Percentiles rank a stretch among this genome's conserved stretches.
Conservation (phyloP, 1,139 yeast genomes). For the Suhomyces chickasaworum region DNA sequence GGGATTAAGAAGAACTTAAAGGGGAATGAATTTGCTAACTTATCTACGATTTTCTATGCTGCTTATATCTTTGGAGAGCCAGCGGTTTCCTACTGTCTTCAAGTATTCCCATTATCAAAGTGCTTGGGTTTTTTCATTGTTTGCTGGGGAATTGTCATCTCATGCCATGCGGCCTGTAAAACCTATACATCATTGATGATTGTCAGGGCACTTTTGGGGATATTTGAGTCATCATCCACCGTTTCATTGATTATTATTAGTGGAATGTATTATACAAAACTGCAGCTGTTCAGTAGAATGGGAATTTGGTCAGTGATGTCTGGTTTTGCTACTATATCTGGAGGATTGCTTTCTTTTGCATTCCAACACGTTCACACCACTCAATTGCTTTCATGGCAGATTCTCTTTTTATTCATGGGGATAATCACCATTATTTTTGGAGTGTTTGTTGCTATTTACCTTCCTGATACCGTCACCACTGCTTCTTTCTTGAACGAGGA, state of each 20-base stretch:
- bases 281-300: constrained; percentile 25
- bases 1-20: constrained; percentile 43
- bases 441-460: constrained; percentile 21
- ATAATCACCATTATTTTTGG: constrained; percentile 38
- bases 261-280: constrained; percentile 43
- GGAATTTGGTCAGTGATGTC: constrained; percentile 34
- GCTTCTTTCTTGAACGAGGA: constrained; percentile 42
- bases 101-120: constrained; percentile 42
- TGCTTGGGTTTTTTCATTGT: constrained; percentile 39
- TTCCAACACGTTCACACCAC: constrained; percentile 40
- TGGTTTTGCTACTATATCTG: constrained; percentile 43
- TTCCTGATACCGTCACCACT: constrained; percentile 47
- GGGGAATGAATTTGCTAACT: constrained; percentile 43
- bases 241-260: constrained; percentile 23
- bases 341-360: constrained; percentile 43
- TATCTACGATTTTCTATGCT: constrained; percentile 46
- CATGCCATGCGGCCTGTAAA: constrained; percentile 36
- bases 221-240: constrained; percentile 24
- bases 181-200: constrained; percentile 45
- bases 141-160: constrained; percentile 45
- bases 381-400: constrained; percentile 39
- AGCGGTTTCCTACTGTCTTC: constrained; percentile 38
- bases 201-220: constrained; percentile 38
- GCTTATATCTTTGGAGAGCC: constrained; percentile 54
- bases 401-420: constrained; percentile 42